Base-by-base conservation (phyloP, 495 filamentous ascomycete genomes). In the Talaromyces wortmannii region DNA sequence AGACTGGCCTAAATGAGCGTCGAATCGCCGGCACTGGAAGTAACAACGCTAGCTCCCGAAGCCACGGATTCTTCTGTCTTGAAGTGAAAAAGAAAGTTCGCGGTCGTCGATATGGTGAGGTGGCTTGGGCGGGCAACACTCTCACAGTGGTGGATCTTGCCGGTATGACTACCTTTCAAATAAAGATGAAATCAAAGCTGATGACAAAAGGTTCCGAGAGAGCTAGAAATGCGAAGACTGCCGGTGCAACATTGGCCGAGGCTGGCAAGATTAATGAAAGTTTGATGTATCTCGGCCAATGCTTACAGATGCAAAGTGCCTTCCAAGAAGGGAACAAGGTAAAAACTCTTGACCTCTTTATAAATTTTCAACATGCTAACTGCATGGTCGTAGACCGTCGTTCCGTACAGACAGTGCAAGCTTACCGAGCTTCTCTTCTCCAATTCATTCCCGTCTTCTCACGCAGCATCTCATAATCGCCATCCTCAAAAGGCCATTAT, bases 201-300 rank as follows among this genome's bases (percentile, higher is more conserved):
- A 31, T 17, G 7, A n/a, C 4, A 31, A 10, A 45, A 83, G 83
- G 84, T 7, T 97, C 94, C 53, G 94, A 98, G 69, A 86, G 94
- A 53, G 92, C 92, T 17, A 79, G 91, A 61, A 90, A 91, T 53
- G 91, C 95, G 12, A 96, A 96, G 72, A 97, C 95, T 16, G 87
- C 90, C 0, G 92, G 94, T 16, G 85, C 90, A 0, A 96, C 92
- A 1, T 80, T 98, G 3, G 91, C 87, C 0, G 94, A 98, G 69
- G 95, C 94, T 17, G 95, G 94, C 15, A 96, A 96, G 68, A 98
- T 98, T 62, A 98, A 98, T 64, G 91, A 96, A 65, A 91, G 86
- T 62, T 70, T 98, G 63, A 98, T 98, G 95, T 97, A 96, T 67
- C 82, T 98, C 1, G 94, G 94, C 0, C 95, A 97, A 65, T 97